Conservation (phyloP, 2,329 filamentous ascomycete genomes). For the Talaromyces sp. region DNA sequence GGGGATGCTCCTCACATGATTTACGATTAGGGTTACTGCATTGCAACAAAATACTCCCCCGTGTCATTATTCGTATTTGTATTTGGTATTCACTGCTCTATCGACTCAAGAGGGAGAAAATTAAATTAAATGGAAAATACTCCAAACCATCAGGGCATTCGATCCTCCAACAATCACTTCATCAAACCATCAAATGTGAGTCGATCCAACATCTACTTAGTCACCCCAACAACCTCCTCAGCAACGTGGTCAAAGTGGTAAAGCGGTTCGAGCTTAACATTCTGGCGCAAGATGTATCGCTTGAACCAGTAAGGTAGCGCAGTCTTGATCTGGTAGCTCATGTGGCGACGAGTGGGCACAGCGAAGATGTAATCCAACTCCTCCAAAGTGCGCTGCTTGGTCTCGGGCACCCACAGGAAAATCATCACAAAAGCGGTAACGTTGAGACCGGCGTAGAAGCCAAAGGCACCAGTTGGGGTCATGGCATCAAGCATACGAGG, state of each 20-base stretch:
- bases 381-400: conserved; percentile 54
- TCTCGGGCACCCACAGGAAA: conserved; percentile 59
- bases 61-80: not conserved
- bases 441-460: conserved; percentile 50
- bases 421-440: conserved; percentile 60
- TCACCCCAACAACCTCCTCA: not conserved
- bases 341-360: conserved; percentile 57
- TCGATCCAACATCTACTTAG: not conserved
- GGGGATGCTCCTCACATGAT: not conserved
- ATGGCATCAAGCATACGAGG: conserved; percentile 48
- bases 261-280: conserved; percentile 47
- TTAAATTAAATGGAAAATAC: not conserved
- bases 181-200: not conserved
- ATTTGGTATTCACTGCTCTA: not conserved
- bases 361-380: conserved; percentile 59
- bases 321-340: conserved; percentile 56
- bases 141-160: not conserved
- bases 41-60: not conserved
- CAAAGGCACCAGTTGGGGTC: conserved; percentile 14
- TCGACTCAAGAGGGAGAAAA: not conserved
- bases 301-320: conserved; percentile 61
- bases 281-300: conserved; percentile 51
- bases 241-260: conserved; percentile 45
- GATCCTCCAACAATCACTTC: not conserved
- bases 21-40: not conserved